Conservation (phyloP, 345 rosid species). For the Odontarrhena argentea region DNA sequence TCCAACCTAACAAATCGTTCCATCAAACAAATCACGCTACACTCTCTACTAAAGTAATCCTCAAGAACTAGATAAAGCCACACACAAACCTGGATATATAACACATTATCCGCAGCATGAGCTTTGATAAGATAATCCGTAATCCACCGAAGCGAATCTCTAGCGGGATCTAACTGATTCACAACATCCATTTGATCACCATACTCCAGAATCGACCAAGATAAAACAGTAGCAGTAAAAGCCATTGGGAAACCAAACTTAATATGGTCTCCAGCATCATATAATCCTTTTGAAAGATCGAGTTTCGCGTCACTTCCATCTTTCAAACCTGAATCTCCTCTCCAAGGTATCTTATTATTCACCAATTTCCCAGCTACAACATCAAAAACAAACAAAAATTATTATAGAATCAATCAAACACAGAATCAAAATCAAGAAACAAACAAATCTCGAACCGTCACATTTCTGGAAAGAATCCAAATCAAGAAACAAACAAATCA, state of each 20-base stretch:
- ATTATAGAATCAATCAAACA: neutral
- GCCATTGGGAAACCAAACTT: slow-evolving; percentile 98
- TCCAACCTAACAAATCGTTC: slow-evolving; percentile 61
- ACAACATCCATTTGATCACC: slow-evolving; percentile 86
- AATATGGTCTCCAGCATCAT: slow-evolving; percentile 94
- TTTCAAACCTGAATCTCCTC: slow-evolving; percentile 82
- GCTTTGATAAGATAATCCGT: slow-evolving; percentile 86
- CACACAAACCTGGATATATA: slow-evolving; percentile 70
- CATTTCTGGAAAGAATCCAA: too few relatives aligned
- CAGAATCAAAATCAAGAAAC: neutral
- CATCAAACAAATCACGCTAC: slow-evolving; percentile 22
- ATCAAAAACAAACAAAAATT: slow-evolving; percentile 9
- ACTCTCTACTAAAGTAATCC: neutral
- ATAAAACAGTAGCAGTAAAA: slow-evolving; percentile 78
- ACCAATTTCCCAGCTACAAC: slow-evolving; percentile 72
- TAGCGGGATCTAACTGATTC: slow-evolving; percentile 62
- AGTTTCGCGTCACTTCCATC: slow-evolving; percentile 70
- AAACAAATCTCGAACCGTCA: too few relatives aligned
- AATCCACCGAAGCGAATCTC: slow-evolving; percentile 78
- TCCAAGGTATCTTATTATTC: slow-evolving; percentile 72
- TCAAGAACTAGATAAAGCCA: neutral
- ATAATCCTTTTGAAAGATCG: slow-evolving; percentile 87
- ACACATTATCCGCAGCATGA: slow-evolving; percentile 69
- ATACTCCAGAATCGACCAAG: slow-evolving; percentile 97
- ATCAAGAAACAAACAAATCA: too few relatives aligned